phyloP scores from a whole-genome alignment of 139 green algal species.

The Chlorella sp. region DNA sequence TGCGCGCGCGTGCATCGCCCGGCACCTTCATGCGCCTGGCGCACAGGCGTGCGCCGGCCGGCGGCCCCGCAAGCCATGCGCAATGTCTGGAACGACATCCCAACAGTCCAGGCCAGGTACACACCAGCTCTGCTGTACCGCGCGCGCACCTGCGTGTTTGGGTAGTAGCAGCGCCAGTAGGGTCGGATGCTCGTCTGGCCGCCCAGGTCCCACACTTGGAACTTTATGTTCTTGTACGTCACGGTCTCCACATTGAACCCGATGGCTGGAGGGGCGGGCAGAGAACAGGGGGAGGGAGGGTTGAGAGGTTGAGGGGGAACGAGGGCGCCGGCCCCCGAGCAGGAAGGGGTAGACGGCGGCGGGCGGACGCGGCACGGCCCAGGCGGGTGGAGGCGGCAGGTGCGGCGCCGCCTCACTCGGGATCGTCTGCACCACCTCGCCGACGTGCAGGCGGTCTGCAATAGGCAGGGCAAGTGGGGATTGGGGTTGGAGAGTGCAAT shows the following conservation, averaged over 20 bases:
- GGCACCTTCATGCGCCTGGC: too few relatives aligned
- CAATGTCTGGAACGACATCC: too few relatives aligned
- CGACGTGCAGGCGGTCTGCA: slow-evolving; percentile 94
- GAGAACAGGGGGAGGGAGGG: not conserved
- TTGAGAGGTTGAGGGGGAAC: too few relatives aligned
- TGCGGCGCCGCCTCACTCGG: slow-evolving; percentile 79
- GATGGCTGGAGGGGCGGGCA: slow-evolving; percentile 78
- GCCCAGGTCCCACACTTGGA: slow-evolving; percentile 87
- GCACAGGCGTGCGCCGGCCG: too few relatives aligned
- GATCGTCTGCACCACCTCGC: slow-evolving; percentile 98
- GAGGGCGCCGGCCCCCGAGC: too few relatives aligned
- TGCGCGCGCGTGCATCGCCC: too few relatives aligned
- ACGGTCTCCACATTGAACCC: slow-evolving; percentile 99
- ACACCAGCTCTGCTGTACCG: not conserved
- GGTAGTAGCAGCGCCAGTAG: slow-evolving; percentile 99
- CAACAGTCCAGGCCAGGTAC: too few relatives aligned
- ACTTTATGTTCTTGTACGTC: slow-evolving; percentile 99
- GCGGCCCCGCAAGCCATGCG: too few relatives aligned
- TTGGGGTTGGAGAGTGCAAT: too few relatives aligned
- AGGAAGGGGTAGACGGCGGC: too few relatives aligned
- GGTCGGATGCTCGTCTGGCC: slow-evolving; percentile 95
- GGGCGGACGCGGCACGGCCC: too few relatives aligned
- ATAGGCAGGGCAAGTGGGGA: not conserved
- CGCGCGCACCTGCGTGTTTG: slow-evolving; percentile 57
- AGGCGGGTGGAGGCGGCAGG: too few relatives aligned